phyloP scores from a whole-genome alignment of 352 stramenopile species.

The Phytopythium vexans region DNA sequence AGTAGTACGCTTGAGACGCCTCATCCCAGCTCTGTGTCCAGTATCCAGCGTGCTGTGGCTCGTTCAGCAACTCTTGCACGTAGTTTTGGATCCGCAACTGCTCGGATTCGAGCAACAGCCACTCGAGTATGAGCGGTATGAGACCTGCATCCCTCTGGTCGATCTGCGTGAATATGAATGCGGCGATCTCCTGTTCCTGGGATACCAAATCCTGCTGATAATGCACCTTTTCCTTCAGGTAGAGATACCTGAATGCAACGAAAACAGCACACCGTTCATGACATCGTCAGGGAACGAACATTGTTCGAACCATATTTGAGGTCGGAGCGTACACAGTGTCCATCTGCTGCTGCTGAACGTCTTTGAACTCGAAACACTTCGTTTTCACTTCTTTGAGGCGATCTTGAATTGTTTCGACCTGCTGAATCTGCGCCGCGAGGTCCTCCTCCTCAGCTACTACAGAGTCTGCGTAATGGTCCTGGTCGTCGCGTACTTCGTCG shows the following conservation, averaged over 20 bases:
- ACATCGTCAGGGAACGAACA: neutral
- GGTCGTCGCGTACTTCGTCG: constrained; percentile 24
- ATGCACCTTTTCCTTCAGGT: constrained; percentile 81
- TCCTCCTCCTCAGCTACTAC: constrained; percentile 31
- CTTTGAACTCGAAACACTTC: constrained; percentile 70
- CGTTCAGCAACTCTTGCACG: constrained; percentile 59
- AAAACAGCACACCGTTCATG: constrained; percentile 4
- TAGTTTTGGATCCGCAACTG: constrained; percentile 54
- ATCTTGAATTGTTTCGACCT: constrained; percentile 42
- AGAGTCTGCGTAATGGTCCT: constrained; percentile 6
- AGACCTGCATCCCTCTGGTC: constrained; percentile 48
- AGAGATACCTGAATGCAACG: constrained; percentile 49
- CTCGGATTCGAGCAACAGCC: constrained; percentile 73
- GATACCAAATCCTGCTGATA: constrained; percentile 64
- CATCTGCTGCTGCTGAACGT: constrained; percentile 47
- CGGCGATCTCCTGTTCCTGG: constrained; percentile 60
- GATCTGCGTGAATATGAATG: constrained; percentile 64
- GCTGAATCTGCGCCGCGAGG: constrained; percentile 37
- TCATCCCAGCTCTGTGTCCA: constrained; percentile 76
- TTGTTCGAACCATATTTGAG: neutral
- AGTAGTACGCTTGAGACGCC: constrained; percentile 52
- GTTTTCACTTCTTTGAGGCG: constrained; percentile 63
- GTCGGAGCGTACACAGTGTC: constrained; percentile 46
- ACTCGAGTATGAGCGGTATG: constrained; percentile 68
- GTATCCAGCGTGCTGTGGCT: constrained; percentile 30